Conservation (phyloP, 805 yeast species). For the Nakazawaea holstii region DNA sequence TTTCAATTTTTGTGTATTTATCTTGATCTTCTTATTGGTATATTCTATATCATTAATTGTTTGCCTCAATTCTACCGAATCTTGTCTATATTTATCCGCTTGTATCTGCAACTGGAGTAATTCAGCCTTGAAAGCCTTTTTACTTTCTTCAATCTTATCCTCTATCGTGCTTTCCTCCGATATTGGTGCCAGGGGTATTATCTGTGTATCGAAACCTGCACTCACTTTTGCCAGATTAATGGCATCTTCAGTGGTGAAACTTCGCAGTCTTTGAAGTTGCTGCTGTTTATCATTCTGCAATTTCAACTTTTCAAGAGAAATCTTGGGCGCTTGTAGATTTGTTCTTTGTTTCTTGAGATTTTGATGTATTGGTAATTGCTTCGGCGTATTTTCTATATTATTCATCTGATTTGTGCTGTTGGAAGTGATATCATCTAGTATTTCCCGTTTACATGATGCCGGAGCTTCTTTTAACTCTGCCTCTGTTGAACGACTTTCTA, state of each 20-base stretch:
- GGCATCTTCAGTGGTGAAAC: slow-evolving; percentile 13
- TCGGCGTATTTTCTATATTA: too few relatives aligned
- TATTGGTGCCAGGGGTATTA: background rate
- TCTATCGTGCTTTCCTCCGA: background rate
- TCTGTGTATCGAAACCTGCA: background rate
- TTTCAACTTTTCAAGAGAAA: slow-evolving; percentile 20
- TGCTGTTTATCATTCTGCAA: slow-evolving; percentile 14
- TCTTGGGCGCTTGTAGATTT: slow-evolving; percentile 22
- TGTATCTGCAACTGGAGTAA: slow-evolving; percentile 2
- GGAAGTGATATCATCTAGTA: slow-evolving; percentile 18
- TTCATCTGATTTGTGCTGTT: background rate
- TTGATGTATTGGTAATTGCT: slow-evolving; percentile 16
- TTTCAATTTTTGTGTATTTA: slow-evolving; percentile 22
- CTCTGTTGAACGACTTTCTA: too few relatives aligned
- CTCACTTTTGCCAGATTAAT: slow-evolving; percentile 7
- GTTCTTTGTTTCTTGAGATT: slow-evolving; percentile 25
- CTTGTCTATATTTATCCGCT: slow-evolving; percentile 10
- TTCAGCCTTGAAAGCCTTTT: background rate
- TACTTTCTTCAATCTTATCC: slow-evolving; percentile 13
- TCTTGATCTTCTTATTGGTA: slow-evolving; percentile 16
- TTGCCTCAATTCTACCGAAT: slow-evolving; percentile 19
- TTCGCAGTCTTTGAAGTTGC: background rate
- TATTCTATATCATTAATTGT: slow-evolving; percentile 18
- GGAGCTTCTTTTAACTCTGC: too few relatives aligned
- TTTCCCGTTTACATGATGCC: background rate